Percentiles rank a stretch among this genome's conserved stretches.
Conservation (phyloP, 805 yeast genomes). For the Schwanniomyces sp. region DNA sequence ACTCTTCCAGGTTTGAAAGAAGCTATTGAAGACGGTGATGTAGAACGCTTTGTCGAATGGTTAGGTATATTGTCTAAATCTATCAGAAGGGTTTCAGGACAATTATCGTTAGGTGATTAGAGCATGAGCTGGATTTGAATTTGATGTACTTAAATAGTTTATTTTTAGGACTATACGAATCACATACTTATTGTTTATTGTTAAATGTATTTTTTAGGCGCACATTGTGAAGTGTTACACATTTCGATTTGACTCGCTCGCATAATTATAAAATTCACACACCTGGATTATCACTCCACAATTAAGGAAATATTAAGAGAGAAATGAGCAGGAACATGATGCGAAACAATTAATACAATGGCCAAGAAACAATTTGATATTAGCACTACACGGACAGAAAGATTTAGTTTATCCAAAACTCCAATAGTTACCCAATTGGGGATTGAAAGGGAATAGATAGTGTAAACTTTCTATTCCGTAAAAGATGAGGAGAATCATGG, state of each 20-base stretch:
- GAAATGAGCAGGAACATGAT: neutral
- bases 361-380: neutral
- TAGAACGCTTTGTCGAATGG: constrained; percentile 44
- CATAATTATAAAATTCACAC: no score
- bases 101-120: neutral
- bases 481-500: neutral
- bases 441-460: neutral
- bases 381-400: neutral
- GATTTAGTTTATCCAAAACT: neutral
- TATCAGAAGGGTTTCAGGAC: constrained; percentile 26
- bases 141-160: no score
- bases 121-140: no score
- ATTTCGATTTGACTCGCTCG: no score
- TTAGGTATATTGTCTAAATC: constrained; percentile 42
- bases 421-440: neutral
- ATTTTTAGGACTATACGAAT: no score
- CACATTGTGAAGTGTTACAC: neutral
- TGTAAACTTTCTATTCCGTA: neutral
- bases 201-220: neutral
- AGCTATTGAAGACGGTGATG: constrained; percentile 48
- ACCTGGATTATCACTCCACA: no score
- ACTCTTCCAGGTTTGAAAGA: constrained; percentile 62
- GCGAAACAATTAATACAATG: neutral
- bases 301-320: neutral
- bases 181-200: neutral